These are phyloP conservation scores for Metarhizium brunneum DNA, from an alignment of 2,329 filamentous ascomycete species.

Conservation along the genomic window DNA sequence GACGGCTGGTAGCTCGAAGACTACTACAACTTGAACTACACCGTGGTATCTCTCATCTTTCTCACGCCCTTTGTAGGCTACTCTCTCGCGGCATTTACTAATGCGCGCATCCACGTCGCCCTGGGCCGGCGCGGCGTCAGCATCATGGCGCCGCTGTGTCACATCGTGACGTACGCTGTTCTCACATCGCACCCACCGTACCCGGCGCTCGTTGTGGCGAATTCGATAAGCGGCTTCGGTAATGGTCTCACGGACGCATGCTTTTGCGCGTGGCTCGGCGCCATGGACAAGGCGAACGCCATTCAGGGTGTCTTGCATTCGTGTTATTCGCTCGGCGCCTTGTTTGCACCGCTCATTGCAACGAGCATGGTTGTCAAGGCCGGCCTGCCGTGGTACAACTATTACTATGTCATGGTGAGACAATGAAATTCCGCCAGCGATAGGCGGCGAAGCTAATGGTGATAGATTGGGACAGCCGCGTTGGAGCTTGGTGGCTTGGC, in stretches of 20 bases:
- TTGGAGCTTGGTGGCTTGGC: slow-evolving; percentile 45
- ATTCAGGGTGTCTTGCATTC: slow-evolving; percentile 57
- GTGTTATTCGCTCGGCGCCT: slow-evolving; percentile 56
- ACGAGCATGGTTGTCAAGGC: slow-evolving; percentile 57
- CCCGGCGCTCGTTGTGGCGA: slow-evolving; percentile 52
- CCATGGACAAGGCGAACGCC: slow-evolving; percentile 59
- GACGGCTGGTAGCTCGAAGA: slow-evolving; percentile 38
- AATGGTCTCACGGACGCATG: slow-evolving; percentile 52
- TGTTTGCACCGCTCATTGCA: slow-evolving; percentile 54
- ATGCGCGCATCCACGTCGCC: slow-evolving; percentile 48
- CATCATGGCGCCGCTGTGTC: slow-evolving; percentile 49
- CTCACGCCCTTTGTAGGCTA: slow-evolving; percentile 56
- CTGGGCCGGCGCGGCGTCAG: slow-evolving; percentile 60
- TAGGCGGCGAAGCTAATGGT: background rate
- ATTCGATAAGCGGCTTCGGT: slow-evolving; percentile 55
- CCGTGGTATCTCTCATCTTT: slow-evolving; percentile 54
- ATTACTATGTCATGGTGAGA: slow-evolving; percentile 62
- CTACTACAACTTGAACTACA: slow-evolving; percentile 51
- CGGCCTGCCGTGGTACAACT: slow-evolving; percentile 53
- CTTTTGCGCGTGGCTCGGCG: slow-evolving; percentile 45
- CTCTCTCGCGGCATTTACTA: slow-evolving; percentile 48
- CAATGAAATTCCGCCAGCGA: slow-evolving; percentile 4
- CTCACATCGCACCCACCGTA: slow-evolving; percentile 55
- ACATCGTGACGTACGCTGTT: slow-evolving; percentile 51
- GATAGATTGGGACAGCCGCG: slow-evolving; percentile 33